These are phyloP conservation scores for Pythium dissotocum DNA, from an alignment of 352 stramenopile genomes.

Conservation along the genomic window DNA sequence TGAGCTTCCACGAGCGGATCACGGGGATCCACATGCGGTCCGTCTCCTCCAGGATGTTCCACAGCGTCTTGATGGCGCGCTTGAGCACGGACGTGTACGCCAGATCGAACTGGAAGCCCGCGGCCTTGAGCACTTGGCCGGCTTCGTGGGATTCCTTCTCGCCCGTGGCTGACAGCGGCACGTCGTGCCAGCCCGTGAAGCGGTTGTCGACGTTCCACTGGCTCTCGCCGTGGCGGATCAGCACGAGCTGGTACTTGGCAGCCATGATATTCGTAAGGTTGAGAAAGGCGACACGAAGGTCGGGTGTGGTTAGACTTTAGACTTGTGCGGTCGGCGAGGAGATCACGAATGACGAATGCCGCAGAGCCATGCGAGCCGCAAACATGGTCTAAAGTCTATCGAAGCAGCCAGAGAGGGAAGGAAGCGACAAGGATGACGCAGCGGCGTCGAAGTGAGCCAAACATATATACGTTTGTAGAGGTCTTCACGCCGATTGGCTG, in stretches of 20 bases:
- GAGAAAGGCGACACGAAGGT: not conserved
- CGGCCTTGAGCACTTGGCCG: constrained; percentile 92
- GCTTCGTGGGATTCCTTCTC: constrained; percentile 94
- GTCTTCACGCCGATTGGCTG: not conserved
- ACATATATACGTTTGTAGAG: constrained; percentile 1
- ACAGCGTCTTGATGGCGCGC: constrained; percentile 97
- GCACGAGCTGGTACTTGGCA: constrained; percentile 88
- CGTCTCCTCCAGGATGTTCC: constrained; percentile 96
- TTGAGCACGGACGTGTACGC: constrained; percentile 97
- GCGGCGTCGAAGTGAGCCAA: constrained; percentile 22
- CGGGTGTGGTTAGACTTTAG: not conserved
- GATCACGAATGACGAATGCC: constrained; percentile 17
- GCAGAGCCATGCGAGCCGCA: not conserved
- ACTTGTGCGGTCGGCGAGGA: not conserved
- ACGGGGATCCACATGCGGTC: constrained; percentile 98
- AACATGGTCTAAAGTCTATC: constrained; percentile 1
- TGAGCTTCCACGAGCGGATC: constrained; percentile 93
- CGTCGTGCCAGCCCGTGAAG: constrained; percentile 99
- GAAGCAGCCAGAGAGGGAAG: not conserved
- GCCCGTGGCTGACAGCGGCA: constrained; percentile 88
- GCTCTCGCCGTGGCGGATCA: constrained; percentile 95
- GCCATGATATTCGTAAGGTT: not conserved
- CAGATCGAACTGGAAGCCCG: constrained; percentile 93
- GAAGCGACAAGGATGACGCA: constrained; percentile 32
- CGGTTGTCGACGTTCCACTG: constrained; percentile 98